A percentile compares a stretch with the other conserved stretches of the same genome.
Evolutionary conservation across 495 filamentous ascomycete genomes (phyloP).

Genomic region (Talaromyces proteolyticus): DNA sequence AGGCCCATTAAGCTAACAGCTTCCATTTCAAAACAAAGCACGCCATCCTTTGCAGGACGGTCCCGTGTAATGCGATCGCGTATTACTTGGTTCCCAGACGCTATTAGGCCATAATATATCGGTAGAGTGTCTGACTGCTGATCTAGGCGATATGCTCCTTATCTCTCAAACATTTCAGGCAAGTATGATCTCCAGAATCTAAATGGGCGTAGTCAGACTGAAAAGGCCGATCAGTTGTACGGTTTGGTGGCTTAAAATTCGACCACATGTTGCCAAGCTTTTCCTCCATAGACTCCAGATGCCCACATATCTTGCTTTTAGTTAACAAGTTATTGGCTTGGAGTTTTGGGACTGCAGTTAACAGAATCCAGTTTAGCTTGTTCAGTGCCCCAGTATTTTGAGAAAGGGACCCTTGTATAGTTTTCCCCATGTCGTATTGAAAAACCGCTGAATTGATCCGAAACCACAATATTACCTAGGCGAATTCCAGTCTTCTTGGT

Average conservation of each 20-base stretch:
- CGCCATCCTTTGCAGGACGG: slow-evolving; percentile 15
- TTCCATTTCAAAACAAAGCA: slow-evolving; percentile 21
- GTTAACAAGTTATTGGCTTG: background rate
- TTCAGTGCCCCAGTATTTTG: slow-evolving; percentile 19
- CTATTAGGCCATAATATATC: slow-evolving; percentile 23
- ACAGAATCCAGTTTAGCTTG: slow-evolving; percentile 16
- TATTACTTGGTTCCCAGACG: slow-evolving; percentile 20
- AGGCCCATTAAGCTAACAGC: slow-evolving; percentile 17
- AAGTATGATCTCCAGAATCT: slow-evolving; percentile 6
- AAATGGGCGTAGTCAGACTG: slow-evolving; percentile 13
- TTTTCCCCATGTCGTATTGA: background rate
- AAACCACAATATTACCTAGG: slow-evolving; percentile 35
- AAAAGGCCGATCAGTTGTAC: slow-evolving; percentile 16
- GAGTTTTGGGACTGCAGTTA: slow-evolving; percentile 15
- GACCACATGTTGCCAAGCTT: slow-evolving; percentile 1
- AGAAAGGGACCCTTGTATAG: background rate
- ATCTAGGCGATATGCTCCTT: too few relatives aligned
- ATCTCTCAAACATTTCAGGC: too few relatives aligned
- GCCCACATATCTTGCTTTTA: background rate
- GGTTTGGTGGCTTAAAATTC: background rate
- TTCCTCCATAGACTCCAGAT: background rate
- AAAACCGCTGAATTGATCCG: slow-evolving; percentile 7
- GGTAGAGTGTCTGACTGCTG: background rate
- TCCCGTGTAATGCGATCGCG: slow-evolving; percentile 15
- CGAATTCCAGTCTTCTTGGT: slow-evolving; percentile 21